These are phyloP conservation scores for Fusarium transvaalense DNA, from an alignment of 2,329 filamentous ascomycete species.

Conservation along the genomic window DNA sequence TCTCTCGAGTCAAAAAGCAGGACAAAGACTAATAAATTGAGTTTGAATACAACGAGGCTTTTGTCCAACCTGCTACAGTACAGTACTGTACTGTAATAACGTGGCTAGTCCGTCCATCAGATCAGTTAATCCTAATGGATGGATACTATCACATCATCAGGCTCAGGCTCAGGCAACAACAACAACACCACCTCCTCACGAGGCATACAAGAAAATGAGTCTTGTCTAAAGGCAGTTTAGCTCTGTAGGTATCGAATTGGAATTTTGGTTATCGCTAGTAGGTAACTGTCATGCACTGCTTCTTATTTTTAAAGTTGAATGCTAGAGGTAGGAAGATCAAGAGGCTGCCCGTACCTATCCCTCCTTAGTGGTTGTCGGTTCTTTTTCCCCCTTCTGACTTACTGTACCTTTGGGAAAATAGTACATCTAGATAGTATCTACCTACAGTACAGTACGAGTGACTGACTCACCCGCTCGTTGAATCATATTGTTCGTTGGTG, in stretches of 20 bases:
- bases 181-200: conserved; percentile 33
- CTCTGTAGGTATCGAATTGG: not conserved
- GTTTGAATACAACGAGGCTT: conserved; percentile 7
- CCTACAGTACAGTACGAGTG: conserved; percentile 7
- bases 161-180: conserved; percentile 31
- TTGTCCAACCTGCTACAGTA: not conserved
- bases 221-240: conserved; percentile 29
- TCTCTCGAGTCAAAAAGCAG: conserved; percentile 1
- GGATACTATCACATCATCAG: conserved; percentile 18
- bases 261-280: conserved; percentile 5
- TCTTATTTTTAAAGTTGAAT: conserved; percentile 3
- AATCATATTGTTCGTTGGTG: not conserved
- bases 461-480: conserved; percentile 12
- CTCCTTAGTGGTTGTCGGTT: conserved; percentile 26
- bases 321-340: not conserved
- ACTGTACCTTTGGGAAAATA: not conserved
- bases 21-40: conserved; percentile 18
- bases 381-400: conserved; percentile 13
- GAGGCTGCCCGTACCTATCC: no score
- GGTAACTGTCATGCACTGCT: conserved; percentile 20
- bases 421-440: no score
- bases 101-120: not conserved
- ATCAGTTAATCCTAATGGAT: not conserved
- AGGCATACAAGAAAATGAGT: conserved; percentile 12
- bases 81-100: no score